These are phyloP conservation scores for Fusarium goolgardi DNA, from an alignment of 2,329 filamentous ascomycete genomes.

Conservation along the genomic window DNA sequence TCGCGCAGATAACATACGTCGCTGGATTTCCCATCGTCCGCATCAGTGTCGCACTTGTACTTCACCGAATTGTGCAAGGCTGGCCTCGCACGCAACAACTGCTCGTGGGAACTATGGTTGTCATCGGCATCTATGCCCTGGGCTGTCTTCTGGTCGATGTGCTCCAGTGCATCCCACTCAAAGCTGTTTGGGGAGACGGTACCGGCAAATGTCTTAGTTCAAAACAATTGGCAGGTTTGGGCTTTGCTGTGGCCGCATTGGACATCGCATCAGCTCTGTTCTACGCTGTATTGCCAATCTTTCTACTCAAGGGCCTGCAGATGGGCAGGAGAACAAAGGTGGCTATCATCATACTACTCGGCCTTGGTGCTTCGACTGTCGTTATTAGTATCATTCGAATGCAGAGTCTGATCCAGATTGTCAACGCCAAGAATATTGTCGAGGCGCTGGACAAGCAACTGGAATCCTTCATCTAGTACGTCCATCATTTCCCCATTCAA, in stretches of 20 bases:
- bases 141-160: constrained; percentile 7
- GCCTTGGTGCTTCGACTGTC: constrained; percentile 2
- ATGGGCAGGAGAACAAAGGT: constrained; percentile 9
- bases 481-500: fast-evolving
- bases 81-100: constrained; percentile 11
- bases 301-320: constrained; percentile 7
- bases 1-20: constrained; percentile 12
- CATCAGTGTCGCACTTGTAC: constrained; percentile 3
- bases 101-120: neutral
- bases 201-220: neutral
- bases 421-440: neutral
- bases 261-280: constrained; percentile 9
- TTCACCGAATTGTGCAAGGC: constrained; percentile 7
- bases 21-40: constrained; percentile 4
- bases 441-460: constrained; percentile 10
- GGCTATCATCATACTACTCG: constrained; percentile 6
- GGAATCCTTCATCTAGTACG: constrained; percentile 11
- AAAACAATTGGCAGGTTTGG: neutral
- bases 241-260: constrained; percentile 1
- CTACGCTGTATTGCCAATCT: constrained; percentile 4
- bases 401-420: constrained; percentile 5
- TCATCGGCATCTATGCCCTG: constrained; percentile 4
- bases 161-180: constrained; percentile 6
- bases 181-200: constrained; percentile 12
- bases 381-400: constrained; percentile 8